phyloP scores from a whole-genome alignment of 2,329 filamentous ascomycete genomes.

The Fusarium tjaetaba region DNA sequence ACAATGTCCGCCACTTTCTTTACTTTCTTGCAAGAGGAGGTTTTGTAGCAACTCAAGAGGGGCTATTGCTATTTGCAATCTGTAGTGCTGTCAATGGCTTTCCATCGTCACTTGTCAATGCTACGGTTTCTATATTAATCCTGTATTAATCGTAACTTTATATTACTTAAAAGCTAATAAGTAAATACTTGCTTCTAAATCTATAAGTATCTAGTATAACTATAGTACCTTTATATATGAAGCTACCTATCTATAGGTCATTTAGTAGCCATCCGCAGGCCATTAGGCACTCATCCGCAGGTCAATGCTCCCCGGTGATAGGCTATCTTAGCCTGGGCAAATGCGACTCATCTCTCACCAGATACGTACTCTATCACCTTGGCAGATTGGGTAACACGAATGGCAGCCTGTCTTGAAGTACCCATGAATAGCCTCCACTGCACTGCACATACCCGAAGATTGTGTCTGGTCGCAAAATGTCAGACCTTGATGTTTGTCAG shows the following conservation, averaged over 20 bases:
- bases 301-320: too few species aligned
- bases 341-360: not conserved
- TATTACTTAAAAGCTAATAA: too few species aligned
- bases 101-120: not conserved
- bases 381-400: not conserved
- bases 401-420: not conserved
- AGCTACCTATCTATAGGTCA: too few species aligned
- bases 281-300: too few species aligned
- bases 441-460: not conserved
- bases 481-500: not conserved
- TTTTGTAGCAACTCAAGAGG: not conserved
- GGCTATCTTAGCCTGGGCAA: rapidly evolving
- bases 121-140: too few species aligned
- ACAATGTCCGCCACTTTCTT: too few species aligned
- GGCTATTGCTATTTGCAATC: not conserved
- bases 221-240: too few species aligned
- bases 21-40: not conserved
- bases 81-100: not conserved
- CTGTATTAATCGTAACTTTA: too few species aligned
- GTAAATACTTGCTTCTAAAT: too few species aligned
- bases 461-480: not conserved
- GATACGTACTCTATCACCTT: not conserved
- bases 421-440: not conserved
- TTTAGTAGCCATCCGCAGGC: too few species aligned
- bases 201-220: too few species aligned